Base-by-base conservation (phyloP, 2,329 filamentous ascomycete genomes). In the Scopulariopsis brevicaulis region DNA sequence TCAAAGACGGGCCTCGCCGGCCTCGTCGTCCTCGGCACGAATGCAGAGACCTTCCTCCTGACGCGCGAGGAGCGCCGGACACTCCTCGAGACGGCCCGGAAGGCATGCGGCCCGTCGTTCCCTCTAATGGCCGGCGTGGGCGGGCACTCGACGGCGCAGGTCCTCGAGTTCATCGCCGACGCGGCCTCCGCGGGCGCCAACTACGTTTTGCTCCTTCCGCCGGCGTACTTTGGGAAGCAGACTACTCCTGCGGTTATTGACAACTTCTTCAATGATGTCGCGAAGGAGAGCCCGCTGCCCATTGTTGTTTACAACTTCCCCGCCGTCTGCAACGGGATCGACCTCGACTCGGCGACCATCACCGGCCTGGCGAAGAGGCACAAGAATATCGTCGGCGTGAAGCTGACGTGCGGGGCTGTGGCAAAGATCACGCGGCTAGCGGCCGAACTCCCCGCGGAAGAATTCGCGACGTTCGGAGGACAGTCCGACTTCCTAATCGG, bases 221-320 rank as follows among this genome's bases (percentile, higher is more conserved):
- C 81, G 1, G 83, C 77, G 5, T 87, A 87, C 69, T 87, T 86
- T 64, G 82, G 80, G 63, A 85, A 84, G 68, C 77, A 79, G 15
- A 85, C 81, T 3, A 81, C 77, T 4, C 73, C 76, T 22, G 73
- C 71, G 14, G 80, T 86, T 25, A 73, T 87, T 32, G 76, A 79
- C 64, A 8, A 12, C 12, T 18, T 48, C 12, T 87, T 78, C 64
- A 70, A 70, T 53, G 77, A 85, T 34, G 72, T 87, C 3, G 80
- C 82, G 0, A 67, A 68, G n/a, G 68, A 72, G 55, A 74, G 73
- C 1, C 69, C 76, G 1, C 68, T 87, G 2, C 83, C 83, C 0
- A 73, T 87, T 35, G 76, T 88, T 48, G 69, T 87, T 15, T 86
- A 87, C 69, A 87, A 87, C 68, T 88, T 87, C 70, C 85, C 85